Evolutionary conservation across 805 yeast species (phyloP), one percentile per base, ranked within the genome.

Genomic region (Starmera quercuum): DNA sequence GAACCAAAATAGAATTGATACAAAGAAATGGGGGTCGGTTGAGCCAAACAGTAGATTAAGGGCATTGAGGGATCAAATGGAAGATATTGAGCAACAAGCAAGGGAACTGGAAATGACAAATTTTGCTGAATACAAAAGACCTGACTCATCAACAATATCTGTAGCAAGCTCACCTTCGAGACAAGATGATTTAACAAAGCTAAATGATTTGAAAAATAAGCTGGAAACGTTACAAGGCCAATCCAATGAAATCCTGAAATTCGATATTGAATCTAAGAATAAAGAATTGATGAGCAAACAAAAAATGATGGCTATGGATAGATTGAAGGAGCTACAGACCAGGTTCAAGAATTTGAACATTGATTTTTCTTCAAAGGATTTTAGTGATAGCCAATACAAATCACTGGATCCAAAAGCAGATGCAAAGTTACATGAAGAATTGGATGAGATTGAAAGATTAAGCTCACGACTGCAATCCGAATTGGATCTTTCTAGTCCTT

Each of bases 61-160:
- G 39, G 78, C 75, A 29, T 64, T 88, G 46, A 67, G 95, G 35
- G 84, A 80, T 46, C 73, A 80, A 51, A 86, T 86, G 95, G 94
- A 83, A 38, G 79, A 75, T 41, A 67, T 88, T 34, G 95, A 84
- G 51, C 71, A 73, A 31, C 83, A 84, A 62, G 96, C 96, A 0
- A 64, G 94, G 39, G 83, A 82, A 48, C 66, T 90, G 38, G 97
- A 90, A 53, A 79, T 76, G 73, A 81, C 83, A 15, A 92, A 86
- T 44, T 87, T 85, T 47, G 79, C 73, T 19, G 83, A 76, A 21
- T 41, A 36, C 44, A 59, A 40, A 42, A 52, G 33, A 38, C 37
- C 31, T 20, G 32, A 10, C 6, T 43, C 47, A 12, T 32, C 45
- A 5, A 51, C 69, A 27, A 61, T 69, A 7, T 61, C 59, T 22